These are phyloP conservation scores for Venturiaceae sp. DNA, from an alignment of 2,329 filamentous ascomycete genomes.

Conservation along the genomic window DNA sequence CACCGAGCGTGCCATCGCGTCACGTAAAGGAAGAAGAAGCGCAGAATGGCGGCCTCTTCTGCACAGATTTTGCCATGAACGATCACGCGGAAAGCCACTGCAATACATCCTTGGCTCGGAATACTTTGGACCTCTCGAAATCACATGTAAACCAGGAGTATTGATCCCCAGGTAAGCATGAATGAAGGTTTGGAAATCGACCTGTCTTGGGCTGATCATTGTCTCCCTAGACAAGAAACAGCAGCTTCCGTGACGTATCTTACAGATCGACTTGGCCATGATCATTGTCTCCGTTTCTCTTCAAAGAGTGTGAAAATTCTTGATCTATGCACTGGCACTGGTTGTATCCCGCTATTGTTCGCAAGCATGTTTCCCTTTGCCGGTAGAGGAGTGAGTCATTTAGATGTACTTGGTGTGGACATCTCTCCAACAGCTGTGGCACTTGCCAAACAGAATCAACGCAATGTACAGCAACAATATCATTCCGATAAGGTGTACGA, in stretches of 20 bases:
- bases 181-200: slow-evolving; percentile 12
- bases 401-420: slow-evolving; percentile 62
- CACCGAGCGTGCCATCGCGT: slow-evolving; percentile 40
- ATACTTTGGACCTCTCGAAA: slow-evolving; percentile 76
- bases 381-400: slow-evolving; percentile 11
- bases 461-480: slow-evolving; percentile 24
- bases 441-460: slow-evolving; percentile 57
- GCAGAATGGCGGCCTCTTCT: slow-evolving; percentile 15
- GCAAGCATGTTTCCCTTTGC: slow-evolving; percentile 45
- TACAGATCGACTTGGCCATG: slow-evolving; percentile 17
- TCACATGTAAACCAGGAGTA: slow-evolving; percentile 66
- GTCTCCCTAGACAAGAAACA: slow-evolving; percentile 32
- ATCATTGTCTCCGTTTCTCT: slow-evolving; percentile 12
- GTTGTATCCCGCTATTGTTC: slow-evolving; percentile 77
- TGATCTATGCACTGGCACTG: slow-evolving; percentile 84
- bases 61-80: slow-evolving; percentile 19
- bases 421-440: slow-evolving; percentile 55
- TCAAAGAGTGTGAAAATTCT: slow-evolving; percentile 51
- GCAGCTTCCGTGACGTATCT: slow-evolving; percentile 29
- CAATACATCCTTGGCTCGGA: slow-evolving; percentile 87
- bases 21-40: slow-evolving; percentile 3
- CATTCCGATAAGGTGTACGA: too few species aligned
- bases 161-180: slow-evolving; percentile 63
- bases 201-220: not conserved
- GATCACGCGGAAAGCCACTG: slow-evolving; percentile 60